Base-by-base conservation (phyloP, 352 stramenopile genomes). In the Phytophthora melonis region DNA sequence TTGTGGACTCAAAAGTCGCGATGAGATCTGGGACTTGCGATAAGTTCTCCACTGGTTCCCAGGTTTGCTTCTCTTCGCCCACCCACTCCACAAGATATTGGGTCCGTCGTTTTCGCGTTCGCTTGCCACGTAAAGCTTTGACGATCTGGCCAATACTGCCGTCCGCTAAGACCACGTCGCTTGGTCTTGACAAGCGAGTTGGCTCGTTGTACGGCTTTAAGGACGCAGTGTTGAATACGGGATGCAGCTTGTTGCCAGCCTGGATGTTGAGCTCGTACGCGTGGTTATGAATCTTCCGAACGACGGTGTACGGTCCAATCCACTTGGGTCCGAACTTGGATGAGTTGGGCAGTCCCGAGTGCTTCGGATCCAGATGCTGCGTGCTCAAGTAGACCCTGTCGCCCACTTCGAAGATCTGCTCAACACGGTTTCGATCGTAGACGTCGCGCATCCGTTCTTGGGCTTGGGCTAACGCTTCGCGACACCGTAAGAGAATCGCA, bases 221-320 rank as follows among this genome's bases (percentile, higher is more conserved):
- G 18, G 49, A 72, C 1, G 47, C 65, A 2, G 57, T 66, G 18
- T 74, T 68, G 30, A 73, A 73, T 0, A 63, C 66, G 2, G 66
- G 39, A 50, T 77, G 59, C 0, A 68, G 52, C 7, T 66, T 66
- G 39, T 72, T 68, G 0, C 66, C 66, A 16, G 57, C 39, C 55
- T 70, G 69, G 16, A 66, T 76, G 45, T 77, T 77, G 0, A 70
- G 25, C 16, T 77, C 43, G 45, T 76, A 77, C 5, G 58, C 69
- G 14, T 76, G 69, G n/a, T 72, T 63, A 36, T 72, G 69, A 13
- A 72, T 30, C 52, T 57, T 68, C 9, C n/a, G 45, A 0, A 72
- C 16, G 1, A 72, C 41, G 2, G 69, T 56, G 50, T 72, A 68
- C 3, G 69, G 58, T 6, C 43, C 39, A n/a, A 72, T 71, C 32